phyloP scores from a whole-genome alignment of 306 rosid genomes.

The Dryas drummondii region DNA sequence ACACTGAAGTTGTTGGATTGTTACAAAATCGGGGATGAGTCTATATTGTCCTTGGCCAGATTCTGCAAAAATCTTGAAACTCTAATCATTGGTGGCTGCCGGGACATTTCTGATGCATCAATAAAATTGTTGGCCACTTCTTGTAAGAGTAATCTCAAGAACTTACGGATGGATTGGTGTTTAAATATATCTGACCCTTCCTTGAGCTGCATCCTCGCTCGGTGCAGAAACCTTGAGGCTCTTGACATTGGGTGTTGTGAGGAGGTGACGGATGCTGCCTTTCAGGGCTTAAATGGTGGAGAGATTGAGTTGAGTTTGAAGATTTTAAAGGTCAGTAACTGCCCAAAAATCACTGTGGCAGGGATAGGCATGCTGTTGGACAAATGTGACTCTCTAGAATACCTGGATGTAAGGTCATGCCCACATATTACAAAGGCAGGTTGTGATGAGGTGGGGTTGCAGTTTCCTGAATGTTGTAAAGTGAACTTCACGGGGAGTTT shows the following conservation, averaged over 20 bases:
- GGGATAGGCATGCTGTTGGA: conserved; percentile 65
- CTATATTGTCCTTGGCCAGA: conserved; percentile 57
- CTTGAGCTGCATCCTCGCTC: conserved; percentile 57
- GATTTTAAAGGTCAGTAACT: conserved; percentile 72
- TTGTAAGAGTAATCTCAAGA: conserved; percentile 61
- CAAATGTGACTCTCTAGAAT: conserved; percentile 60
- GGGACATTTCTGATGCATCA: conserved; percentile 63
- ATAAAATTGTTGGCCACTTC: conserved; percentile 58
- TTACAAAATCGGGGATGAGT: conserved; percentile 63
- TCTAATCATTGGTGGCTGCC: conserved; percentile 80
- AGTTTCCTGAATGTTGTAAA: conserved; percentile 64
- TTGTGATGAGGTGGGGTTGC: conserved; percentile 74
- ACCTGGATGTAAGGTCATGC: conserved; percentile 89
- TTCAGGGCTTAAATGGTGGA: conserved; percentile 47
- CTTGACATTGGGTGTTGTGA: conserved; percentile 91
- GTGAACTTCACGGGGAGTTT: conserved; percentile 76
- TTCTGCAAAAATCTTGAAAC: conserved; percentile 76
- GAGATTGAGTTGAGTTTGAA: conserved; percentile 57
- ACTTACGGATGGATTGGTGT: conserved; percentile 96
- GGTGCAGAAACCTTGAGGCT: conserved; percentile 71
- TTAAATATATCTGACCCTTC: conserved; percentile 69
- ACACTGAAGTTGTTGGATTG: conserved; percentile 85
- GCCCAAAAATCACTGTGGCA: conserved; percentile 76
- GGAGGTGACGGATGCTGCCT: conserved; percentile 86
- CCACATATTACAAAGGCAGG: conserved; percentile 70